These are phyloP conservation scores for Lathyrus oleraceus DNA, from an alignment of 306 rosid species.

Conservation along the genomic window DNA sequence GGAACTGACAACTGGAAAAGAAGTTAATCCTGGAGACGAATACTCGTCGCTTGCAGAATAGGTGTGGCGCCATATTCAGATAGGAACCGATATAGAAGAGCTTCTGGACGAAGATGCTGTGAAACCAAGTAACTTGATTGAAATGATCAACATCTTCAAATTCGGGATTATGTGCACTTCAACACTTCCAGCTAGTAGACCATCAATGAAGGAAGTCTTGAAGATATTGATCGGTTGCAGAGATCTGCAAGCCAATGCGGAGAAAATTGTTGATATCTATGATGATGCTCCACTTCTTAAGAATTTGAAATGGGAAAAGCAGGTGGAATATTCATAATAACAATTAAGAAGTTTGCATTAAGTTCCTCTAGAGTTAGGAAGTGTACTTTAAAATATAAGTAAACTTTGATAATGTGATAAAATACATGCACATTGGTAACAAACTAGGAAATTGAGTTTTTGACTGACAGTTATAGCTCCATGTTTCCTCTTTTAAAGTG, in stretches of 20 bases:
- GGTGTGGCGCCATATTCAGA: no score
- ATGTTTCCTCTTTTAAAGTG: no score
- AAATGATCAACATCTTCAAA: conserved; percentile 41
- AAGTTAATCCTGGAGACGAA: no score
- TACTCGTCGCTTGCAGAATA: no score
- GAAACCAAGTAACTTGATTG: conserved; percentile 30
- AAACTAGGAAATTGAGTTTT: neutral
- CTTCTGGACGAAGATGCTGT: conserved; percentile 29
- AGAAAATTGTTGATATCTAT: conserved; percentile 11
- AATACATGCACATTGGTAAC: neutral
- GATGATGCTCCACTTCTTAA: conserved; percentile 42
- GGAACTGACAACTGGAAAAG: no score
- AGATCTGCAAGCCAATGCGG: no score
- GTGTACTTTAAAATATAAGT: neutral
- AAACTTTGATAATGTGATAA: neutral
- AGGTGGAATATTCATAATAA: conserved; percentile 14
- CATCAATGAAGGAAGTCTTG: conserved; percentile 42
- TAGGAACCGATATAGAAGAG: conserved; percentile 39
- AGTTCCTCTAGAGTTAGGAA: neutral
- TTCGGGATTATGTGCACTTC: conserved; percentile 43
- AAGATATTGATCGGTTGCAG: conserved; percentile 15
- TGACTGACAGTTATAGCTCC: neutral
- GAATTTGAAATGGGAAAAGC: conserved; percentile 23
- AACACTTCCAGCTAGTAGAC: conserved; percentile 38
- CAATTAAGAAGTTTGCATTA: neutral